Percentiles rank a stretch among this genome's conserved stretches.
Conservation (phyloP, 805 yeast species). For the Pichia eremophila region DNA sequence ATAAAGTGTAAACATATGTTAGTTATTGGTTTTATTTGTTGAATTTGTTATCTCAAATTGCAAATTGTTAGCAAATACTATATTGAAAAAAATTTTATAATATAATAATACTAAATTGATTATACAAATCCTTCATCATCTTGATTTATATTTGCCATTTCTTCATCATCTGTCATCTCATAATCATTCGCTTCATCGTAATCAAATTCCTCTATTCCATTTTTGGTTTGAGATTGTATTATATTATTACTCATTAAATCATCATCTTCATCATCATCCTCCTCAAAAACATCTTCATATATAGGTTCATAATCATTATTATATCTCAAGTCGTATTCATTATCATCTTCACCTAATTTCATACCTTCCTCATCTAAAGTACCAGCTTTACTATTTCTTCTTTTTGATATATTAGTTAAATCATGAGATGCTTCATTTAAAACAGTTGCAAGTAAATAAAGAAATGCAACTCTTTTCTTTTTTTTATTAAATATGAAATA, state of each 20-base stretch:
- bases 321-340: slow-evolving; percentile 29
- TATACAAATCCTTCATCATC: slow-evolving; percentile 16
- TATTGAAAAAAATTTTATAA: no score
- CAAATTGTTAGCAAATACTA: no score
- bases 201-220: slow-evolving; percentile 31
- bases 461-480: slow-evolving; percentile 81
- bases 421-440: slow-evolving; percentile 7
- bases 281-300: slow-evolving; percentile 31
- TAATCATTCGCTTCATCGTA: slow-evolving; percentile 31
- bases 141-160: slow-evolving; percentile 17
- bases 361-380: slow-evolving; percentile 24
- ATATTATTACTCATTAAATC: slow-evolving; percentile 29
- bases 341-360: slow-evolving; percentile 24
- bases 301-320: slow-evolving; percentile 16
- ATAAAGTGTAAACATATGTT: no score
- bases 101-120: no score
- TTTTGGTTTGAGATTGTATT: slow-evolving; percentile 19
- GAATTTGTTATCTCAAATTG: no score
- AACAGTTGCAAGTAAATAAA: slow-evolving; percentile 54
- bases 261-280: slow-evolving; percentile 27
- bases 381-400: slow-evolving; percentile 26
- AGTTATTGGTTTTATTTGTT: no score
- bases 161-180: slow-evolving; percentile 28
- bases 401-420: slow-evolving; percentile 3
- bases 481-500: slow-evolving; percentile 91